Percentiles rank a stretch among this genome's conserved stretches.
phyloP scores from a whole-genome alignment of 352 stramenopile species.

The Elongisporangium prolatum region DNA sequence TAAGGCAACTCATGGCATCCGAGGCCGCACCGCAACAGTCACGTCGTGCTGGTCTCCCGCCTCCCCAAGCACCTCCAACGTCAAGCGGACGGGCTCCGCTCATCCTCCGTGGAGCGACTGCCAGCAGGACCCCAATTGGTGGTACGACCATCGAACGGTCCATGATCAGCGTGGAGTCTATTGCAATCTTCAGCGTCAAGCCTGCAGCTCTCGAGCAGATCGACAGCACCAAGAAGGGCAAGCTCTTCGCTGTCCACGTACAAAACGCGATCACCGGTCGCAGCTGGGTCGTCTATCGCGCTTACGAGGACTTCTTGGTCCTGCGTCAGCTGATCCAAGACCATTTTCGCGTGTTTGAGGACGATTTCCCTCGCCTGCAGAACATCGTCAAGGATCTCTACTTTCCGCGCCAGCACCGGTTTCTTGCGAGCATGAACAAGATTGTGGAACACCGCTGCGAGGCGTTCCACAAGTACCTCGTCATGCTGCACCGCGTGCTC shows the following conservation, averaged over 20 bases:
- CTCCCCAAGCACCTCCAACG: neutral
- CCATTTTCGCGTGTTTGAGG: slow-evolving; percentile 51
- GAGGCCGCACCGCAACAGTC: neutral
- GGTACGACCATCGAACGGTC: slow-evolving; percentile 59
- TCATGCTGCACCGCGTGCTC: slow-evolving; percentile 54
- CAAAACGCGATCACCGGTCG: slow-evolving; percentile 70
- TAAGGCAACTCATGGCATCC: neutral
- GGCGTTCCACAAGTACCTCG: slow-evolving; percentile 61
- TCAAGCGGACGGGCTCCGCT: neutral
- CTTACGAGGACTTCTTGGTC: slow-evolving; percentile 60
- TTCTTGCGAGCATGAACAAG: slow-evolving; percentile 42
- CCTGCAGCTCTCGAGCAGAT: slow-evolving; percentile 20
- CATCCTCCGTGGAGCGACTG: neutral
- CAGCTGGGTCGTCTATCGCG: slow-evolving; percentile 66
- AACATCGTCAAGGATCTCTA: slow-evolving; percentile 45
- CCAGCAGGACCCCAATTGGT: slow-evolving; percentile 26
- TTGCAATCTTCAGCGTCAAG: slow-evolving; percentile 60
- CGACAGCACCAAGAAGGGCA: slow-evolving; percentile 34
- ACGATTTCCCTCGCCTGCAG: slow-evolving; percentile 45
- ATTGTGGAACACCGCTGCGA: slow-evolving; percentile 59
- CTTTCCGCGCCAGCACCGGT: slow-evolving; percentile 68
- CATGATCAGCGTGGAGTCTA: slow-evolving; percentile 51
- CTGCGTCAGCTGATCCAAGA: slow-evolving; percentile 43
- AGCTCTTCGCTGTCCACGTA: slow-evolving; percentile 57
- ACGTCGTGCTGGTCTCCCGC: neutral